Conservation (phyloP, 495 filamentous ascomycete species). For the Hyaloscypha bicolor region DNA sequence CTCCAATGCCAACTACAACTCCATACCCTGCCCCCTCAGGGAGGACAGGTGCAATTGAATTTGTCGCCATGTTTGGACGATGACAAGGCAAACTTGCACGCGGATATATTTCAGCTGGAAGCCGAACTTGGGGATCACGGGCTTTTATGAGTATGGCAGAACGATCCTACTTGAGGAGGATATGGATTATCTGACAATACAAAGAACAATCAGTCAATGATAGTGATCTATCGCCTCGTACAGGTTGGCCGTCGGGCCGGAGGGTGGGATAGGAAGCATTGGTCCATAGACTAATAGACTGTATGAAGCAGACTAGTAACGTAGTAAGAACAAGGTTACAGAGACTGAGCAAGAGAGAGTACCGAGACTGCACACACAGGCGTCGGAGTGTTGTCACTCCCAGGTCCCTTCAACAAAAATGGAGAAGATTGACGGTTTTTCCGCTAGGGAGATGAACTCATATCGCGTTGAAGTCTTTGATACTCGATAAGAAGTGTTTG, state of each 20-base stretch:
- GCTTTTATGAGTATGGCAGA: not conserved
- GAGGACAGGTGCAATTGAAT: slow-evolving; percentile 6
- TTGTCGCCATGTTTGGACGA: not conserved
- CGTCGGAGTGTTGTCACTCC: not conserved
- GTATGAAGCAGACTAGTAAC: not conserved
- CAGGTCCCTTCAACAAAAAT: not conserved
- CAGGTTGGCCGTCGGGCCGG: not conserved
- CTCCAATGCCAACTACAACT: slow-evolving; percentile 53
- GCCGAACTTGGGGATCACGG: not conserved
- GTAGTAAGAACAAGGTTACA: not conserved
- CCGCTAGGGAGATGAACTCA: not conserved
- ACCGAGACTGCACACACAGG: not conserved
- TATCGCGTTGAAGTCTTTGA: not conserved
- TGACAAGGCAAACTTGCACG: not conserved
- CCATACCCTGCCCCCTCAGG: slow-evolving; percentile 45
- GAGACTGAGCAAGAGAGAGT: not conserved
- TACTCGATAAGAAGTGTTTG: not conserved
- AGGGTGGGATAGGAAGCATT: not conserved
- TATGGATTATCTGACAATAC: not conserved
- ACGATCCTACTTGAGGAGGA: not conserved
- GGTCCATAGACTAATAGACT: not conserved
- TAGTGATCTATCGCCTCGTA: not conserved
- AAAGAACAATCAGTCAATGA: not conserved
- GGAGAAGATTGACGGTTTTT: not conserved
- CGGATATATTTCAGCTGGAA: not conserved